phyloP scores from a whole-genome alignment of 2,329 filamentous ascomycete genomes.

The Alternaria angustiovoidea region DNA sequence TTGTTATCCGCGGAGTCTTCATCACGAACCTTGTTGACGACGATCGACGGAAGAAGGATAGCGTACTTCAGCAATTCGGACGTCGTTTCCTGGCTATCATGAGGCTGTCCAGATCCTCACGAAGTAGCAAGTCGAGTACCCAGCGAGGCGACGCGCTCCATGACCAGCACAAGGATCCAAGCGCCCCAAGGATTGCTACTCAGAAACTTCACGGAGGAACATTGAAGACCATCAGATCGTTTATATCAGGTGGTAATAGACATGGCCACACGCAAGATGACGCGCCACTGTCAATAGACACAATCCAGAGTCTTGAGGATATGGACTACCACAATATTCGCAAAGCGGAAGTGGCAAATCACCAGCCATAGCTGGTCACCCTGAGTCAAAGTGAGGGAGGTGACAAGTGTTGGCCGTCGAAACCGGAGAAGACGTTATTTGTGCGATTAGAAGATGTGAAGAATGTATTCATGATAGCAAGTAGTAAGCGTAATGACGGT shows the following conservation, averaged over 20 bases:
- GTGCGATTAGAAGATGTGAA: neutral
- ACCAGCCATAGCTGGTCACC: neutral
- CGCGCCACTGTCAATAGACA: neutral
- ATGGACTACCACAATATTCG: slow-evolving; percentile 1
- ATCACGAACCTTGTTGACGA: slow-evolving; percentile 2
- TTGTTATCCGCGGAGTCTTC: slow-evolving; percentile 11
- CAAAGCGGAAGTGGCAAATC: neutral
- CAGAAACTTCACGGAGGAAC: slow-evolving; percentile 9
- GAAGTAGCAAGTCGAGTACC: neutral
- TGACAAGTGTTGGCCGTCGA: neutral
- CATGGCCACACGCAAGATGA: neutral
- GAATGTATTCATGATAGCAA: neutral
- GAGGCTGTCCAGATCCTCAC: slow-evolving; percentile 5
- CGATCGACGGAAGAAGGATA: slow-evolving; percentile 3
- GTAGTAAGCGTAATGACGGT: neutral
- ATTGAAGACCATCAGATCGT: slow-evolving; percentile 2
- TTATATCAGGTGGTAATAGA: slow-evolving; percentile 8
- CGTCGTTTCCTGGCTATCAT: slow-evolving; percentile 6
- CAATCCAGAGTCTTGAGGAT: neutral
- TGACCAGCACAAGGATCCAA: neutral
- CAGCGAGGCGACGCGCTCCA: neutral
- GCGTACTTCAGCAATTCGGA: slow-evolving; percentile 3
- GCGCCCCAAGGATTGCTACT: slow-evolving; percentile 9
- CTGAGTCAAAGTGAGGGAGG: neutral
- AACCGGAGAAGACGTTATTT: neutral